Base-by-base conservation (phyloP, 2,329 filamentous ascomycete species). In the Claviceps sp. region DNA sequence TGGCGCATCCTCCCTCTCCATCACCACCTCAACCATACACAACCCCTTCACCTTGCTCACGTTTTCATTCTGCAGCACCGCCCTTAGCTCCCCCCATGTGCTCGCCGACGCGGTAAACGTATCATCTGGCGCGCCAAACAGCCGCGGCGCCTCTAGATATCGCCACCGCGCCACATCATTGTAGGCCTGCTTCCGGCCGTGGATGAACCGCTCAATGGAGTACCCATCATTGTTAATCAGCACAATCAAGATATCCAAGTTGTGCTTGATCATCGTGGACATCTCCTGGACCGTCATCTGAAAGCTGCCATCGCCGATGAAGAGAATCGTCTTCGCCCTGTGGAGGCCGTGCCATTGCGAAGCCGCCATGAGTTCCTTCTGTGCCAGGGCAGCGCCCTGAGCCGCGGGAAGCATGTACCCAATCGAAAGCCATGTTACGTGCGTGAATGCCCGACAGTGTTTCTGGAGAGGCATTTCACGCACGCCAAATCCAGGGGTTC, bases 241-340 rank as follows among this genome's bases (percentile, higher is more conserved):
- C 54, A 82, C 71, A 20, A 75, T 65, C n/a, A 60, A 66, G 3
- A 75, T 69, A 40, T 76, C 67, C 22, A 79, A 67, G 3, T 71
- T 68, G 51, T 76, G 68, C 16, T 69, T 68, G 57, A 85, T 78
- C 58, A 85, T 84, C 2, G 79, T 82, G 11, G 76, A 75, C 3
- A 87, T 67, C 56, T 84, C 81, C 60, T 86, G 82, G 0, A 74
- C 79, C 0, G 81, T 85, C 67, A 85, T 76, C 56, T 84, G 77
- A 54, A 85, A 74, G 55, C 78, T 81, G 3, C 81, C 82, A 50
- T 84, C 81, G 5, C 80, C 81, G 37, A 81, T 81, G 54, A 81
- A 71, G 1, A 83, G 64, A 9, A 82, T 70, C 0, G 78, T 77
- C 14, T 63, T 62, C 6, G 64, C 59, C 9, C 54, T 51, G 14